Conservation (phyloP, 1,284 basidiomycete species). For the Pascua sp. region DNA sequence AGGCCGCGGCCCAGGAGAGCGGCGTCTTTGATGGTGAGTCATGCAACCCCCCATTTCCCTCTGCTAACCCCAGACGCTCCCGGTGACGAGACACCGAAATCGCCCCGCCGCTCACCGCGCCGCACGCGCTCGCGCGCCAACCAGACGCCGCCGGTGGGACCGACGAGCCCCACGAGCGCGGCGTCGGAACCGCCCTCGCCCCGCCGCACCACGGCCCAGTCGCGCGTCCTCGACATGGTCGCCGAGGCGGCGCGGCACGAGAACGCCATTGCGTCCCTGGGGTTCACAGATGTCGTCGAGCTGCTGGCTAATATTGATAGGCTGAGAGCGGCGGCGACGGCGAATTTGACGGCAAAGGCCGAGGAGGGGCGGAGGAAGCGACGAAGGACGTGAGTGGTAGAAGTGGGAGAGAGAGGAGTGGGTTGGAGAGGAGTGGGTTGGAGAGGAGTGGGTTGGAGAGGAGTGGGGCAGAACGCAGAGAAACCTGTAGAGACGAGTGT, state of each 20-base stretch:
- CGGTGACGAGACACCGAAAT: constrained; percentile 6
- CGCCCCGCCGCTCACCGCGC: background rate
- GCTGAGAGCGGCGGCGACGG: constrained; percentile 25
- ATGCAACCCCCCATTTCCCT: background rate
- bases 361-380: constrained; percentile 5
- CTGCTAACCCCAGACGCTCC: constrained; percentile 8
- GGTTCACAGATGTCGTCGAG: constrained; percentile 28
- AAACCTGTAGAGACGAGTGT: too few relatives aligned
- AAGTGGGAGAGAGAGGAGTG: too few relatives aligned
- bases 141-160: background rate
- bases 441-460: too few relatives aligned
- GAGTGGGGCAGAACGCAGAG: too few relatives aligned
- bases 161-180: background rate
- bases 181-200: constrained; percentile 15
- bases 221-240: constrained; percentile 25
- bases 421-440: too few relatives aligned
- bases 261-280: constrained; percentile 25
- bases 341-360: constrained; percentile 4
- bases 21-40: constrained; percentile 10
- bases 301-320: constrained; percentile 27
- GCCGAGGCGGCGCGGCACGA: constrained; percentile 22
- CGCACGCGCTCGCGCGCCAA: background rate
- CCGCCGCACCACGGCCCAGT: constrained; percentile 27
- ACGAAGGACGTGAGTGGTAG: too few relatives aligned
- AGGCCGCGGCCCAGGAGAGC: background rate